Base-by-base conservation (phyloP, 441 rosid genomes). In the Aquilaria agallochum region DNA sequence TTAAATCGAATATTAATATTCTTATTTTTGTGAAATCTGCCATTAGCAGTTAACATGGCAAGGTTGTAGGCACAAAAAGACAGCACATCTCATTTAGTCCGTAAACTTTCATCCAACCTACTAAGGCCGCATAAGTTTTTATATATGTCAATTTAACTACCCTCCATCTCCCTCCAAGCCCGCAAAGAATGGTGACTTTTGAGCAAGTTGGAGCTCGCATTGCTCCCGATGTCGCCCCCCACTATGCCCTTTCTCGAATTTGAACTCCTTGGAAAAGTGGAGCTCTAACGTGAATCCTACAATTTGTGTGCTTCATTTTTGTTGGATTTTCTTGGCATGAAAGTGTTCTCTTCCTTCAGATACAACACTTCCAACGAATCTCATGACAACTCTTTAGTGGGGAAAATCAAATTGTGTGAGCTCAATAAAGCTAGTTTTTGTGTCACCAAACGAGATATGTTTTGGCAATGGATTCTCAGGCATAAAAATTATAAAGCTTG, bases 181-280 rank as follows among this genome's bases (percentile, higher is more conserved):
- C 27, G 27, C 27, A 20, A 20, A 20, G 27, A 20, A 20, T 20
- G 27, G 27, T 20, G 27, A 20, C 27, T 90, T 82, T 94, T 97
- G 44, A 94, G 90, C 60, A 90, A 77, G 71, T 94, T 96, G 2
- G 98, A 94, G 73, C 97, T 94, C 0, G 97, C 86, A 64, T 94
- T 96, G 40, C 98, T 94, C 15, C 71, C 85, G 7, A 69, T 72
- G 54, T 82, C 81, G 15, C 83, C 80, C 7, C 79, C 90, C 0
- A 62, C 56, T 4, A 33, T 60, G 32, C 63, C 62, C 54, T 67
- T 62, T 68, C 71, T 55, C 31, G 78, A 65, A 31, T 60, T 78
- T 11, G 50, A 44, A 5, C 76, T 66, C 62, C 5, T 78, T 71
- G 54, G 76, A 65, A 10, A 70, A 36, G 61, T 79, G 69, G 50